Conservation (phyloP, 2,329 filamentous ascomycete genomes). For the Coniochaeta sp. region DNA sequence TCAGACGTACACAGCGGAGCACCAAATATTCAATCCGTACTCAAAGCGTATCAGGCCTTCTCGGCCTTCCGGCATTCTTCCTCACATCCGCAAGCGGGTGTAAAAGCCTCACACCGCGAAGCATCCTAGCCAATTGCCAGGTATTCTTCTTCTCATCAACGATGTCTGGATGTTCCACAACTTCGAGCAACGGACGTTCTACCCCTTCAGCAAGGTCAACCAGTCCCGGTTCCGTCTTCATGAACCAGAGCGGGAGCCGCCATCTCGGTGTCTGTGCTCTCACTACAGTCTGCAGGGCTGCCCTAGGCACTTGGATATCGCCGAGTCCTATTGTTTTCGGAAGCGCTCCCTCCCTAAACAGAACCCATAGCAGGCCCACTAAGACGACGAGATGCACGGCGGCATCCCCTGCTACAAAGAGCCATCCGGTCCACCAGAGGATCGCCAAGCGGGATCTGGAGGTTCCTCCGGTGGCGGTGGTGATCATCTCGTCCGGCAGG, state of each 20-base stretch:
- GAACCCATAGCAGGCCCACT: not conserved
- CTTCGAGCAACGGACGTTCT: not conserved
- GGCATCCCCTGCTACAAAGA: constrained; percentile 9
- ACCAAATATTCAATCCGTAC: too few relatives aligned
- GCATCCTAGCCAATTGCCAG: not conserved
- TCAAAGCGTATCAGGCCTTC: too few relatives aligned
- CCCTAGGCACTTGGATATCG: not conserved
- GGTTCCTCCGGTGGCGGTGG: constrained; percentile 10
- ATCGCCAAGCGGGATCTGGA: constrained; percentile 10
- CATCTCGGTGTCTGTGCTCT: not conserved
- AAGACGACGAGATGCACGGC: constrained; percentile 3
- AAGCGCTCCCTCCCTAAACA: not conserved
- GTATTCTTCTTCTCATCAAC: not conserved
- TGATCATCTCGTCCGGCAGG: constrained; percentile 9
- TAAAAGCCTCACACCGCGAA: not conserved
- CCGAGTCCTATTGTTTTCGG: not conserved
- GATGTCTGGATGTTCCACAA: not conserved
- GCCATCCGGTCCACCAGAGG: constrained; percentile 10
- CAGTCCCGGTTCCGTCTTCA: not conserved
- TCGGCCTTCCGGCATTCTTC: not conserved
- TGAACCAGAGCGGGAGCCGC: not conserved
- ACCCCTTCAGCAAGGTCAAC: not conserved
- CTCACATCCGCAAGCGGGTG: not conserved
- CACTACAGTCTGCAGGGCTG: not conserved
- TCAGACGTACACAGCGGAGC: too few relatives aligned